A percentile compares a stretch with the other conserved stretches of the same genome.
These are phyloP conservation scores for Emergomyces pasteurianus DNA, from an alignment of 2,329 filamentous ascomycete species.

Conservation along the genomic window DNA sequence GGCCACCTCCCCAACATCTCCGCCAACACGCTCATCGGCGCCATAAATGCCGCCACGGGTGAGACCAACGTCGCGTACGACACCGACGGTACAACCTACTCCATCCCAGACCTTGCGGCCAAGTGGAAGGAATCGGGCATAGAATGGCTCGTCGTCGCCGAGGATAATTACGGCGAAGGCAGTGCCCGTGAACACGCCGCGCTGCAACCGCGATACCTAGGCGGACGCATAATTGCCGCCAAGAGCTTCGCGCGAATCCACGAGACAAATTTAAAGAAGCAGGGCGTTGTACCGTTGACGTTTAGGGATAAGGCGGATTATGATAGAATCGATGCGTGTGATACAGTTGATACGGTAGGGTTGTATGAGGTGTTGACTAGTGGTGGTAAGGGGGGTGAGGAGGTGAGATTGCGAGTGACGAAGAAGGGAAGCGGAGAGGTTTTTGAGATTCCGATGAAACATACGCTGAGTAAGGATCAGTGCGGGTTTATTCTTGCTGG, in stretches of 20 bases:
- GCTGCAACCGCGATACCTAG: slow-evolving; percentile 80
- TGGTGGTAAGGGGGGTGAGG: slow-evolving; percentile 55
- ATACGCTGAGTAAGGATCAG: slow-evolving; percentile 82
- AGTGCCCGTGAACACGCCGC: slow-evolving; percentile 83
- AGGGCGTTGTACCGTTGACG: slow-evolving; percentile 88
- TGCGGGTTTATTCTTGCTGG: slow-evolving; percentile 85
- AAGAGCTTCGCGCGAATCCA: slow-evolving; percentile 89
- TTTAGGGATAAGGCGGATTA: slow-evolving; percentile 85
- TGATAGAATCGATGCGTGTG: slow-evolving; percentile 68
- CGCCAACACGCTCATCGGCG: slow-evolving; percentile 93
- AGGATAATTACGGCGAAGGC: slow-evolving; percentile 95
- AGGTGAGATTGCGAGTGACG: slow-evolving; percentile 55
- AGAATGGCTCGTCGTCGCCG: slow-evolving; percentile 88
- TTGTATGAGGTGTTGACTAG: slow-evolving; percentile 68
- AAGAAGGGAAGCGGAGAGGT: slow-evolving; percentile 52
- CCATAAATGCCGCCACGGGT: slow-evolving; percentile 79
- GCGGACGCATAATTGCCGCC: slow-evolving; percentile 67
- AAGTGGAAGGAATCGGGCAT: slow-evolving; percentile 65
- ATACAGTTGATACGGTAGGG: slow-evolving; percentile 71
- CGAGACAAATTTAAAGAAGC: slow-evolving; percentile 94
- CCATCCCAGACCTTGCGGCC: slow-evolving; percentile 78
- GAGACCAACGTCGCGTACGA: slow-evolving; percentile 93
- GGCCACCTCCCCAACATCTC: slow-evolving; percentile 96
- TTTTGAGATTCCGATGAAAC: slow-evolving; percentile 63
- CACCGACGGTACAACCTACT: slow-evolving; percentile 57